Evolutionary conservation across 768 basidiomycete genomes (phyloP).

Genomic region (Mycena amicta): DNA sequence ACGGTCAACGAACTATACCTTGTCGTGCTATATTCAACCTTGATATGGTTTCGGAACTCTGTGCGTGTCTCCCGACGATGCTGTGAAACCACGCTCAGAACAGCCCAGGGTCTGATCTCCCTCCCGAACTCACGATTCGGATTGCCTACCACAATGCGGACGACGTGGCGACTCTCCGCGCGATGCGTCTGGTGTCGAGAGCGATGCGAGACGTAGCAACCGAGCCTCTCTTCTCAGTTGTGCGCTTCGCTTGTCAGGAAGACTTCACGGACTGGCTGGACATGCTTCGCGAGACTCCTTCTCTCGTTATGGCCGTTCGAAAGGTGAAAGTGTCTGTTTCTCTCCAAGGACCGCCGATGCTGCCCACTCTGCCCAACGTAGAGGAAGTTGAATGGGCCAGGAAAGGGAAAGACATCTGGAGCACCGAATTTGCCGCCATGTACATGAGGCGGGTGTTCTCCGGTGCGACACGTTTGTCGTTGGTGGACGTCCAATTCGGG

Average conservation of each 20-base stretch:
- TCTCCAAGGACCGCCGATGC: not conserved
- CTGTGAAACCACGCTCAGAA: not conserved
- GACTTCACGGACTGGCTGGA: not conserved
- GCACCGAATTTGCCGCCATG: not conserved
- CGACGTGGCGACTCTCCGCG: not conserved
- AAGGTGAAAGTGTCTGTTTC: not conserved
- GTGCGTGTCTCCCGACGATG: not conserved
- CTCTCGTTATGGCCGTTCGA: not conserved
- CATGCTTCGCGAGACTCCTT: not conserved
- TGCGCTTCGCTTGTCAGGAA: not conserved
- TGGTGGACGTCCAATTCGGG: not conserved
- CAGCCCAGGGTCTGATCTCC: not conserved
- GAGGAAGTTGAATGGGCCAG: not conserved
- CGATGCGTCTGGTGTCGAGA: conserved; percentile 2
- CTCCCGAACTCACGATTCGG: not conserved
- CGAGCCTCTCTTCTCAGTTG: not conserved
- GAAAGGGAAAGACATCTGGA: not conserved
- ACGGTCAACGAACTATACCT: too few relatives aligned
- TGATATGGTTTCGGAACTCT: too few relatives aligned
- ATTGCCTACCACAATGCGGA: conserved; percentile 1
- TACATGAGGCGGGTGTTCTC: not conserved
- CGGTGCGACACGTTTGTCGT: not conserved
- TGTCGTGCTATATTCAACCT: too few relatives aligned
- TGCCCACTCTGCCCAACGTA: not conserved
- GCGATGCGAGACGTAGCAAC: not conserved